phyloP scores from a whole-genome alignment of 2,329 filamentous ascomycete genomes.

The Neocucurbitaria cava region DNA sequence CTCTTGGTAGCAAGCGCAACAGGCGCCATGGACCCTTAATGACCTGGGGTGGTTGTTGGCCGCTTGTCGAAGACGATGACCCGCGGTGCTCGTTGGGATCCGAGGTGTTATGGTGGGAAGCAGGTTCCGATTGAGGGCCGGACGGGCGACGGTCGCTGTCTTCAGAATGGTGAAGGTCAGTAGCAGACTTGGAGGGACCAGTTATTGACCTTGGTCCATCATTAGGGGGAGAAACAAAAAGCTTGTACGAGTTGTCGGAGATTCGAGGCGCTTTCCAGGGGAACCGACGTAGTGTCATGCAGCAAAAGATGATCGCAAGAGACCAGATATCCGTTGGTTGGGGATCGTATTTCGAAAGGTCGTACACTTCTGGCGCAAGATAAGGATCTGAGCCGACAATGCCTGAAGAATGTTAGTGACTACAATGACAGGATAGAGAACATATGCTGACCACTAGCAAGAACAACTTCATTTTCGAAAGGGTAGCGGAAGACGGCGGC shows the following conservation, averaged over 20 bases:
- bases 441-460: constrained; percentile 72
- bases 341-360: constrained; percentile 90
- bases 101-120: constrained; percentile 48
- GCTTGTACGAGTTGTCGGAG: constrained; percentile 92
- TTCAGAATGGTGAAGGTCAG: constrained; percentile 48
- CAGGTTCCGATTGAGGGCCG: constrained; percentile 48
- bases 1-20: constrained; percentile 82
- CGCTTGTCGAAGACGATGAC: constrained; percentile 27
- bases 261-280: constrained; percentile 95
- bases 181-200: constrained; percentile 39
- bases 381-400: constrained; percentile 93
- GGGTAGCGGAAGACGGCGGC: constrained; percentile 97
- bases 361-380: constrained; percentile 94
- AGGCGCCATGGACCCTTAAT: constrained; percentile 94
- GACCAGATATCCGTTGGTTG: constrained; percentile 97
- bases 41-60: constrained; percentile 62
- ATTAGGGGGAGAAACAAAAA: constrained; percentile 87
- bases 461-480: constrained; percentile 87
- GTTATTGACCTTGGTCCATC: constrained; percentile 44
- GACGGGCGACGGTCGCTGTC: constrained; percentile 32
- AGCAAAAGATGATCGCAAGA: constrained; percentile 97
- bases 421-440: neutral
- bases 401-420: constrained; percentile 55
- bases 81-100: constrained; percentile 26
- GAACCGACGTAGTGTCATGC: constrained; percentile 94